Base-by-base conservation (phyloP, 2,329 filamentous ascomycete species). In the Apiospora arundinis region DNA sequence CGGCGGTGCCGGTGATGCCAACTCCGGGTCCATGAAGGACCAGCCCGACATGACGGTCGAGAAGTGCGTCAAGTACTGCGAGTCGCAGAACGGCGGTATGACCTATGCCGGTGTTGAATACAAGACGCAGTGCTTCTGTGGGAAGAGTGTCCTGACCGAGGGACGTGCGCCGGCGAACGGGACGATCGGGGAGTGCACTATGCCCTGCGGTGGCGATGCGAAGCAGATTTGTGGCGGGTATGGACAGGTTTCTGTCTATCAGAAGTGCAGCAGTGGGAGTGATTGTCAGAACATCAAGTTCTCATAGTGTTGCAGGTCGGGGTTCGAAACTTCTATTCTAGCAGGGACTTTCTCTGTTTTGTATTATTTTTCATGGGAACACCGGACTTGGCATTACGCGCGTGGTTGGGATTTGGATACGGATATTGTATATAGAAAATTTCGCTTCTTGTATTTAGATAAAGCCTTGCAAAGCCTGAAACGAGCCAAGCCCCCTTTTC, bases 111-210 rank as follows among this genome's bases (percentile, higher is more conserved):
- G 77, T 2, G 48, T 78, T n/a, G 77, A 78, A 69, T 78, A 73
- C 70, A 69, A 42, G 12, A 73, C 70, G 8, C 76, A 78, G 74
- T 78, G 76, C 71, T 78, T 76, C 74, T 79, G 78, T 70, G 77
- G 77, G 4, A 78, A 80, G 70, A 70, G 73, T 4, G 72, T 72
- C 3, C 70, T 81, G 28, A 63, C 77, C 6, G 70, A 71, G 0
- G 77, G 79, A 48, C 77, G 80, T 45, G 76, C 79, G 23, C 84
- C 83, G 0, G 77, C 79, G n/a, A 75, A 79, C 2, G 83, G 83
- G n/a, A 78, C 84, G 25, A 76, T 83, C 68, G 85, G 85, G 21
- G 77, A 80, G 68, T 87, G 85, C 75, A 76, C 77, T 65, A 78
- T 81, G 77, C 76, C 79, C 21, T 86, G 84, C 72, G 76, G 76